phyloP scores from a whole-genome alignment of 176 grass and related monocot genomes.

The Ensete ventricosum region DNA sequence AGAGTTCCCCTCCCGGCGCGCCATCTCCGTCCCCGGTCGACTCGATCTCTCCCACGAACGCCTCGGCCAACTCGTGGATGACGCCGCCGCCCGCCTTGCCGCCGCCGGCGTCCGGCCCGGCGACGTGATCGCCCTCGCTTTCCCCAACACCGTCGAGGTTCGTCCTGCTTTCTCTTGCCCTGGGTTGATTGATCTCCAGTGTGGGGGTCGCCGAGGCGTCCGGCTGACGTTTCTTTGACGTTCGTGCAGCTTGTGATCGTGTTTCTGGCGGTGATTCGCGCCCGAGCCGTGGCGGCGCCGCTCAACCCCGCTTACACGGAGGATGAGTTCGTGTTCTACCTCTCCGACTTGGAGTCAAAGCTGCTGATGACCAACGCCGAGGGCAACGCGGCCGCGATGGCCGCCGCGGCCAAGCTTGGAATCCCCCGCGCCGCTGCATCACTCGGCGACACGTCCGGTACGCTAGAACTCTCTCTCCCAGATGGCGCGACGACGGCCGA shows the following conservation, averaged over 20 bases:
- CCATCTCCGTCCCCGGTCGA: conserved; percentile 35
- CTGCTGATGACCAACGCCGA: conserved; percentile 50
- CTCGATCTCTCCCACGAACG: conserved; percentile 48
- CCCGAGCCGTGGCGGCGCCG: conserved; percentile 60
- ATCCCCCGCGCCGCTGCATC: conserved; percentile 31
- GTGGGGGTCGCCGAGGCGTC: no score
- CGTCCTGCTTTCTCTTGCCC: not conserved
- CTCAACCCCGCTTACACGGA: conserved; percentile 73
- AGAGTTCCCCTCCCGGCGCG: conserved; percentile 39
- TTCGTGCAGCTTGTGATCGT: conserved; percentile 36
- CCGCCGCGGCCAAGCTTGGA: conserved; percentile 40
- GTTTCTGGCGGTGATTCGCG: conserved; percentile 68
- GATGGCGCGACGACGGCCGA: not conserved
- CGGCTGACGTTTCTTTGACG: not conserved
- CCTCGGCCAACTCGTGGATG: conserved; percentile 61
- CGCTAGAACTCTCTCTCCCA: conserved; percentile 25
- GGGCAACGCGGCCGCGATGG: conserved; percentile 52
- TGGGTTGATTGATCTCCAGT: not conserved
- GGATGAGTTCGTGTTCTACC: conserved; percentile 94
- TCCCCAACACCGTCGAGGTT: conserved; percentile 88
- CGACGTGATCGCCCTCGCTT: conserved; percentile 57
- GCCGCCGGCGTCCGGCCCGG: conserved; percentile 34
- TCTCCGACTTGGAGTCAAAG: conserved; percentile 57
- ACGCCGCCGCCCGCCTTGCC: conserved; percentile 37
- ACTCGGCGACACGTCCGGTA: conserved; percentile 23